Evolutionary conservation across 2,329 filamentous ascomycete genomes (phyloP).

Genomic region (Dactylonectria macrodidyma): DNA sequence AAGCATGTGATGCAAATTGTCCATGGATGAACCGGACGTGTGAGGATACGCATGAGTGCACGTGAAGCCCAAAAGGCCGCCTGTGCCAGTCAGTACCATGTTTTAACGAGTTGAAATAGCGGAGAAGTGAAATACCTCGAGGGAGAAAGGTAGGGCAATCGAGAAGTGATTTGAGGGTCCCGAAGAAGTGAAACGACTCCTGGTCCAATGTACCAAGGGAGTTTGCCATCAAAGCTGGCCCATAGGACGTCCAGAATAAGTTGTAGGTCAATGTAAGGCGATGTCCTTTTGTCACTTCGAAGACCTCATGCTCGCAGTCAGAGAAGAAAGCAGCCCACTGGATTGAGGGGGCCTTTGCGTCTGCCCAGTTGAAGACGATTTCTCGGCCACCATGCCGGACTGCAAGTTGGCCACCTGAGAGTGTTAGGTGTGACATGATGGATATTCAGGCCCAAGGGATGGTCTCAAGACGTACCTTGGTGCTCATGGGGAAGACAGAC

Average conservation of each 20-base stretch:
- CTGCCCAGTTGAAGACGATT: slow-evolving; percentile 59
- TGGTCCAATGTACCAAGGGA: slow-evolving; percentile 28
- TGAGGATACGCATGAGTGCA: slow-evolving; percentile 65
- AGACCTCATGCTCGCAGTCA: slow-evolving; percentile 68
- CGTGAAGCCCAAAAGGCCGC: slow-evolving; percentile 60
- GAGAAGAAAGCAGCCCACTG: slow-evolving; percentile 67
- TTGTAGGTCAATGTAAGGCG: slow-evolving; percentile 74
- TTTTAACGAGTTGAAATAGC: rapidly evolving
- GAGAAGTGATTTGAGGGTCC: slow-evolving; percentile 26
- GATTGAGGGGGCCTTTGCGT: slow-evolving; percentile 35
- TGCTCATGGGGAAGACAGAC: slow-evolving; percentile 60
- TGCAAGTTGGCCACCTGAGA: slow-evolving; percentile 56
- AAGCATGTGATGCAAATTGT: slow-evolving; percentile 53
- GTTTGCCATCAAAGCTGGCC: slow-evolving; percentile 43
- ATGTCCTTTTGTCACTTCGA: slow-evolving; percentile 65
- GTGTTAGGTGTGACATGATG: background rate
- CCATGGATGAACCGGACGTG: slow-evolving; percentile 41
- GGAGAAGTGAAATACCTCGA: slow-evolving; percentile 8
- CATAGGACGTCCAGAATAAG: slow-evolving; percentile 56
- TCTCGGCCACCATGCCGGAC: slow-evolving; percentile 57
- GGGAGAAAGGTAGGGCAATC: background rate
- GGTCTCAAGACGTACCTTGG: slow-evolving; percentile 40
- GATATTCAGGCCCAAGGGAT: background rate
- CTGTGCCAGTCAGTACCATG: slow-evolving; percentile 43
- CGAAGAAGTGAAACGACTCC: slow-evolving; percentile 27